Evolutionary conservation across 345 rosid species (phyloP).

Genomic region (Geranium brycei): DNA sequence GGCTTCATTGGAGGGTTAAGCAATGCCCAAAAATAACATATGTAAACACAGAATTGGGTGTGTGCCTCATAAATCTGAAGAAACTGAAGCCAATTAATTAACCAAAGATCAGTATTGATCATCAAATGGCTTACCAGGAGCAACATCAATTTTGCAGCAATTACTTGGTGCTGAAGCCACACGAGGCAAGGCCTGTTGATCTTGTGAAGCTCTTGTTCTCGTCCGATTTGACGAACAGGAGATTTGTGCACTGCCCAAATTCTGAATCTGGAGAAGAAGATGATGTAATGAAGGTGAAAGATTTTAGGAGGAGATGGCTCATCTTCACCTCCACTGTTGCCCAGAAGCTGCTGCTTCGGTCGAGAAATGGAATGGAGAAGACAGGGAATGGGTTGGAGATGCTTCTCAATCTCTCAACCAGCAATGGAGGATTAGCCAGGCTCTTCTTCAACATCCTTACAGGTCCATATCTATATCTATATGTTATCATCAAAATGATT

Average conservation of each 20-base stretch:
- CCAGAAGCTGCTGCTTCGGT: constrained; percentile 26
- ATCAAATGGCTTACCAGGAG: neutral
- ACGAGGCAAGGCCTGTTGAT: constrained; percentile 29
- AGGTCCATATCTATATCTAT: constrained; percentile 16
- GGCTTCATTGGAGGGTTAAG: neutral
- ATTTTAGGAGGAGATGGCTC: constrained; percentile 35
- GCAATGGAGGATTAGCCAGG: constrained; percentile 30
- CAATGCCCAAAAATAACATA: neutral
- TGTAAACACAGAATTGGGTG: too few species aligned
- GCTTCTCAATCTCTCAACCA: constrained; percentile 31
- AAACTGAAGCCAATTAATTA: neutral
- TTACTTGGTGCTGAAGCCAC: constrained; percentile 25
- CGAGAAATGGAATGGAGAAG: constrained; percentile 12
- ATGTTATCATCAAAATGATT: too few species aligned
- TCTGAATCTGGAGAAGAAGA: neutral
- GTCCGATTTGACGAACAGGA: constrained; percentile 7
- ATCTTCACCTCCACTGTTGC: constrained; percentile 33
- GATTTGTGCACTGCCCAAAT: constrained; percentile 18
- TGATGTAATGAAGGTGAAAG: neutral
- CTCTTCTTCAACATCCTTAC: constrained; percentile 17
- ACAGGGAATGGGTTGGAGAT: constrained; percentile 16
- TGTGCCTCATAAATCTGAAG: neutral
- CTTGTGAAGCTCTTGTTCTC: constrained; percentile 24
- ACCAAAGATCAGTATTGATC: too few species aligned
- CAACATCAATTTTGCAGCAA: constrained; percentile 8